These are phyloP conservation scores for Aaosphaeria arxii DNA, from an alignment of 2,329 filamentous ascomycete genomes.

Conservation along the genomic window DNA sequence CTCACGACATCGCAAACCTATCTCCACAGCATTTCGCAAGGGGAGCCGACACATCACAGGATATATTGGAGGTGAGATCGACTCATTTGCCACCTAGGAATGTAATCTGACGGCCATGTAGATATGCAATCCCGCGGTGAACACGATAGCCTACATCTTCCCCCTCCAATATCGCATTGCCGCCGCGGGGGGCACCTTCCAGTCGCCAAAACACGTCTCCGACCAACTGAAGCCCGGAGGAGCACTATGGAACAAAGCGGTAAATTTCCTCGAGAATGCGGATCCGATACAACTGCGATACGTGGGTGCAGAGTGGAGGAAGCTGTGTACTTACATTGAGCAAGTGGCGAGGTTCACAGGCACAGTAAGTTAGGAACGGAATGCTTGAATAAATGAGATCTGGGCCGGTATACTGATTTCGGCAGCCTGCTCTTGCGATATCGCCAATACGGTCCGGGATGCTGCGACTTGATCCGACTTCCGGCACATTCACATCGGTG, in stretches of 20 bases:
- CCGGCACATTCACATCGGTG: slow-evolving; percentile 62
- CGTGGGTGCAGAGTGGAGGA: slow-evolving; percentile 47
- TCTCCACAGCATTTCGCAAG: slow-evolving; percentile 31
- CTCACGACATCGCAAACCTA: slow-evolving; percentile 33
- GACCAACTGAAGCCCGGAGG: slow-evolving; percentile 44
- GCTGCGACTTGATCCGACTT: slow-evolving; percentile 63
- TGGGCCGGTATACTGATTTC: slow-evolving; percentile 2
- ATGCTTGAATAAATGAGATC: slow-evolving; percentile 2
- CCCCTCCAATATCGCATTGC: slow-evolving; percentile 51
- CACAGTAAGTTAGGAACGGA: slow-evolving; percentile 16
- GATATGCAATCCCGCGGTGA: slow-evolving; percentile 54
- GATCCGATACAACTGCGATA: slow-evolving; percentile 56
- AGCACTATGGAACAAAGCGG: slow-evolving; percentile 49
- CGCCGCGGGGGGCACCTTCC: slow-evolving; percentile 30
- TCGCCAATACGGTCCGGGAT: slow-evolving; percentile 52
- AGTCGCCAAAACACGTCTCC: slow-evolving; percentile 28
- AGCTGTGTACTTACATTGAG: slow-evolving; percentile 42
- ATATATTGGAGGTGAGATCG: slow-evolving; percentile 35
- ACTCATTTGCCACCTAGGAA: too few species aligned
- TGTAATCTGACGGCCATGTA: slow-evolving; percentile 7
- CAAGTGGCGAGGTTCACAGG: slow-evolving; percentile 26
- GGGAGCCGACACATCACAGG: slow-evolving; percentile 36
- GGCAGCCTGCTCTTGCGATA: slow-evolving; percentile 35
- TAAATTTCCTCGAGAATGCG: slow-evolving; percentile 47
- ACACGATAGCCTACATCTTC: slow-evolving; percentile 59